phyloP scores from a whole-genome alignment of 2,329 filamentous ascomycete genomes.

The Microdochium paspali region DNA sequence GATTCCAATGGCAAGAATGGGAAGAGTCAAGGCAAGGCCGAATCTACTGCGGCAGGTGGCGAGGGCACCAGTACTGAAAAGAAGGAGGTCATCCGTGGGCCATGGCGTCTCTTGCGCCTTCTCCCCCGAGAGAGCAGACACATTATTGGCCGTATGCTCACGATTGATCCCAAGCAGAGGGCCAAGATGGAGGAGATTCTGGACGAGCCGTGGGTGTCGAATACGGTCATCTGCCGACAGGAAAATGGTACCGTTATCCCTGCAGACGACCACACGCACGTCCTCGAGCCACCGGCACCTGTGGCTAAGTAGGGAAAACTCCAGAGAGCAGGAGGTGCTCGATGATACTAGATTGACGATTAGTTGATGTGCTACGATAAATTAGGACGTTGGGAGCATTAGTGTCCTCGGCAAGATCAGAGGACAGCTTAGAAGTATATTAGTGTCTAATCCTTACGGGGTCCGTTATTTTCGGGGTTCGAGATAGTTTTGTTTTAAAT shows the following conservation, averaged over 20 bases:
- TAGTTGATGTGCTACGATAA: neutral
- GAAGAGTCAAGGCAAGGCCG: conserved; percentile 1
- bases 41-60: conserved; percentile 3
- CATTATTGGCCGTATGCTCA: conserved; percentile 87
- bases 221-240: conserved; percentile 76
- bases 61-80: conserved; percentile 28
- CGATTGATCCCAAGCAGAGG: conserved; percentile 73
- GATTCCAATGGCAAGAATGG: conserved; percentile 14
- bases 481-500: no score
- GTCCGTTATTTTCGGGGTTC: no score
- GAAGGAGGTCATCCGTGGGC: conserved; percentile 79
- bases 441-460: neutral
- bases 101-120: conserved; percentile 80
- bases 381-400: neutral
- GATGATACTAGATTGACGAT: no score
- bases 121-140: conserved; percentile 83
- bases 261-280: conserved; percentile 72
- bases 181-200: conserved; percentile 82
- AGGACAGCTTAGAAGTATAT: neutral
- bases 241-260: conserved; percentile 62
- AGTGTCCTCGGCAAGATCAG: neutral
- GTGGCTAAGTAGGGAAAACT: conserved; percentile 20
- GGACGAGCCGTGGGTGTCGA: conserved; percentile 81
- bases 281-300: conserved; percentile 62
- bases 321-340: neutral